Base-by-base conservation (phyloP, 2,329 filamentous ascomycete genomes). In the Alternaria atra region DNA sequence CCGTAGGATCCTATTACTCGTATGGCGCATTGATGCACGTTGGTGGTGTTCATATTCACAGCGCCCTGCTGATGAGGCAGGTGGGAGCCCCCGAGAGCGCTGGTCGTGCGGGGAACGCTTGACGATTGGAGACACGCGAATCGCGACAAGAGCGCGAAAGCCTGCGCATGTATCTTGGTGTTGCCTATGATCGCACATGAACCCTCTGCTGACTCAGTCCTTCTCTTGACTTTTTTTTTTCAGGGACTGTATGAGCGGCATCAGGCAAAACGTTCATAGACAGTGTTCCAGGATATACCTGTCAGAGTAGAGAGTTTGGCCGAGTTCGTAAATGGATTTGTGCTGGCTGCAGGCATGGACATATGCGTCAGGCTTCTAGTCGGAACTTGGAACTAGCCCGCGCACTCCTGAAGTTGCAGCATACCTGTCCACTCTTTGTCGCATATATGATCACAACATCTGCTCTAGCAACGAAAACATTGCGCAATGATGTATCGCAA, bases 391-490 rank as follows among this genome's bases (percentile, higher is more conserved):
- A 34, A 37, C 40, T 54, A 58, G 46, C 20, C 29, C 25, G 43
- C 23, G 34, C 23, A 30, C 32, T 54, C 13, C n/a, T 44, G 50
- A 35, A 48, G 40, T 48, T 61, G 60, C 61, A 57, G 53, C 39
- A 47, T 29, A 23, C 13, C 25, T 32, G 34, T 17, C 37, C 46
- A 12, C 23, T n/a, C 30, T 15, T 34, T 13, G 5, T 57, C 13
- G 27, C 55, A 17, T 8, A 35, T 29, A 35, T 35, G 23, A 44
- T 23, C 34, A 32, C 44, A 10, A 34, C 30, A 29, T 23, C 32
- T 17, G 20, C 23, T 30, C 27, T 23, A 39, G 51, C 8, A 32
- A 29, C 23, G n/a, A n/a, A n/a, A 47, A 8, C 48, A 35, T 42
- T 6, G 32, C 32, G 20, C 17, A 12, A 39, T 25, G 23, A 23